Percentiles rank a stretch among this genome's conserved stretches.
Conservation (phyloP, 495 filamentous ascomycete species). For the Choiromyces venosus region DNA sequence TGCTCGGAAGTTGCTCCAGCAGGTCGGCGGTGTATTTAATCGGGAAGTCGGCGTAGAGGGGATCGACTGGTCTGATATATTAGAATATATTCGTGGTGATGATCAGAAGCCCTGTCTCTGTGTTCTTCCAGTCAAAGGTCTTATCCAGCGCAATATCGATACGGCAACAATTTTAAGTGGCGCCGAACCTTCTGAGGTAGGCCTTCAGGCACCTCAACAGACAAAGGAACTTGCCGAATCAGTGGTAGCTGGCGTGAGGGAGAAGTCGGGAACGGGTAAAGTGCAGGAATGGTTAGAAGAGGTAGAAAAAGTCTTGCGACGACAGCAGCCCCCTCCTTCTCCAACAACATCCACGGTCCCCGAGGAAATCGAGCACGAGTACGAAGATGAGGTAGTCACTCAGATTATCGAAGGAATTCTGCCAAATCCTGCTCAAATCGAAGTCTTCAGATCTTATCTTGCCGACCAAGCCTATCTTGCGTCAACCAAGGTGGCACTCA, state of each 20-base stretch:
- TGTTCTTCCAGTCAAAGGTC: conserved; percentile 38
- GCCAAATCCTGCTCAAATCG: conserved; percentile 29
- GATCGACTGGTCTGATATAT: conserved; percentile 92
- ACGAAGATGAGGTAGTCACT: conserved; percentile 40
- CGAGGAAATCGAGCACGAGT: conserved; percentile 31
- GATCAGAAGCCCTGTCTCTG: conserved; percentile 62
- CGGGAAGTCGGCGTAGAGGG: conserved; percentile 80
- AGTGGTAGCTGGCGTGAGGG: conserved; percentile 36
- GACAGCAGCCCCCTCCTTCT: conserved; percentile 25
- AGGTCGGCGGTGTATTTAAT: conserved; percentile 87
- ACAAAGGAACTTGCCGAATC: conserved; percentile 39
- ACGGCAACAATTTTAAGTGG: conserved; percentile 30
- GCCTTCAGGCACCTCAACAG: conserved; percentile 14
- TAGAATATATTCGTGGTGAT: conserved; percentile 85
- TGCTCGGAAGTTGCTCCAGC: conserved; percentile 85
- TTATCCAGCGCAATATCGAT: conserved; percentile 32
- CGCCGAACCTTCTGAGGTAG: conserved; percentile 6
- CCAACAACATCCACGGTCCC: conserved; percentile 17
- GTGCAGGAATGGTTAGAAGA: conserved; percentile 42
- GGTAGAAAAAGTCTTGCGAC: conserved; percentile 39
- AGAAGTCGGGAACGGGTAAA: conserved; percentile 34
- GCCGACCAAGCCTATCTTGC: conserved; percentile 23
- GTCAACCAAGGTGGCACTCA: conserved; percentile 28
- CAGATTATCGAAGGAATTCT: conserved; percentile 41
- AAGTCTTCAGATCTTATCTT: conserved; percentile 32